Evolutionary conservation across 2,329 filamentous ascomycete genomes (phyloP), one percentile per base, ranked within the genome.

Genomic region (Alternaria rosae): DNA sequence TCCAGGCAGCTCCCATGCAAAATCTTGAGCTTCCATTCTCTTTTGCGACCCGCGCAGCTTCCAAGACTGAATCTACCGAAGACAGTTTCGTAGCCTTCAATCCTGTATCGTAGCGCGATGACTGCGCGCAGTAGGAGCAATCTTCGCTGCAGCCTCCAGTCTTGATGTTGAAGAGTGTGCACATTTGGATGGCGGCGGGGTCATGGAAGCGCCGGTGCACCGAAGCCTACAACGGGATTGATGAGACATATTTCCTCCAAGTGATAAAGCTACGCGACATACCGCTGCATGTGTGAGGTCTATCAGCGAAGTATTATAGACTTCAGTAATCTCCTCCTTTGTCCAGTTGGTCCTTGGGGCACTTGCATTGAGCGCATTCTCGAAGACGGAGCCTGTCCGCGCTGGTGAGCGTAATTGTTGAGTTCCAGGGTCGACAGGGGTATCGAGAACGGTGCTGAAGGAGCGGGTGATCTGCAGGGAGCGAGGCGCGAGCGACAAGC

Each of bases 161-260:
- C 79, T 97, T 97, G 84, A 97, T 97, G 84, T 96, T 97, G 92
- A 97, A 96, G 61, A 97, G 85, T 0, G 93, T 97, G 83, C 93
- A 97, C 81, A 97, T 91, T 80, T 97, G 93, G 66, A 97, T 92
- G 26, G 92, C 89, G 48, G 89, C 85, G 7, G 93, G 92, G 74
- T 92, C 87, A 81, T 97, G 93, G 83, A 96, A 96, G 71, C 91
- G 90, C 47, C 92, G 89, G 80, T 97, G 93, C 59, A 97, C 83
- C 35, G 85, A 87, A 68, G 88, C 89, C 92, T 95, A 38, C 23
- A 52, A 42, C 30, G 28, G 25, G 56, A 20, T 54, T 57, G 21
- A 61, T 54, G 54, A 64, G 62, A 28, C 32, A 32, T 56, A 17
- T 45, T 20, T 7, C 2, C 7, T 50, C 28, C 23, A 47, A 35